phyloP scores from a whole-genome alignment of 1,139 yeast species.

The Ogataea hybrid region DNA sequence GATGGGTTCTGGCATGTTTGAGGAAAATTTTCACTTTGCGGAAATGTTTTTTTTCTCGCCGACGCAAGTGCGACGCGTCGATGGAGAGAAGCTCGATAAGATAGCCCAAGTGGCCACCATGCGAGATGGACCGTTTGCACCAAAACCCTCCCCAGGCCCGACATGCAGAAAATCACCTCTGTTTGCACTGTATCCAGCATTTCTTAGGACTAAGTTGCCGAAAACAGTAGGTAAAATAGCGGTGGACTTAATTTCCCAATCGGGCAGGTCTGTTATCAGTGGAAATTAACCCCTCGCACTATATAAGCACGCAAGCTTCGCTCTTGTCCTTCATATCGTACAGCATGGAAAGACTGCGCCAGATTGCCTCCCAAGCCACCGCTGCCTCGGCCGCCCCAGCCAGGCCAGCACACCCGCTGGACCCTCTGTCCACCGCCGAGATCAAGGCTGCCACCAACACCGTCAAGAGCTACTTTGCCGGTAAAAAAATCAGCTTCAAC shows the following conservation, averaged over 20 bases:
- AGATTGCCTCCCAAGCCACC: conserved; percentile 62
- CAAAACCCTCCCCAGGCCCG: too few relatives aligned
- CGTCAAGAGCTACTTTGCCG: conserved; percentile 46
- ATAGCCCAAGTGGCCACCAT: background rate
- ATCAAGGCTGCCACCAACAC: conserved; percentile 43
- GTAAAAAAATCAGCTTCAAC: conserved; percentile 54
- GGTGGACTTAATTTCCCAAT: conserved; percentile 15
- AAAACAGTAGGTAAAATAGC: conserved; percentile 7
- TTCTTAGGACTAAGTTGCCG: conserved; percentile 10
- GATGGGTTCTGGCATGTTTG: conserved; percentile 20
- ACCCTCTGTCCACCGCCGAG: conserved; percentile 65
- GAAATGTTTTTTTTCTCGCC: background rate
- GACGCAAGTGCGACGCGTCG: background rate
- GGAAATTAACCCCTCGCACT: background rate
- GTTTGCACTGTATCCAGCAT: background rate
- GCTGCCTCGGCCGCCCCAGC: conserved; percentile 54
- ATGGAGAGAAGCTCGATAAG: background rate
- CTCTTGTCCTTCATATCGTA: background rate
- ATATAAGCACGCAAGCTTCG: background rate
- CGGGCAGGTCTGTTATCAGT: conserved; percentile 12
- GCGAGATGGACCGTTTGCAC: background rate
- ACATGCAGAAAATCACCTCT: background rate
- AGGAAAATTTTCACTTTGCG: conserved; percentile 5
- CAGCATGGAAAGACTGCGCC: conserved; percentile 63
- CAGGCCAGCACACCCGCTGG: conserved; percentile 64